Conservation (phyloP, 495 filamentous ascomycete species). For the Polyplosphaeria fusca region DNA sequence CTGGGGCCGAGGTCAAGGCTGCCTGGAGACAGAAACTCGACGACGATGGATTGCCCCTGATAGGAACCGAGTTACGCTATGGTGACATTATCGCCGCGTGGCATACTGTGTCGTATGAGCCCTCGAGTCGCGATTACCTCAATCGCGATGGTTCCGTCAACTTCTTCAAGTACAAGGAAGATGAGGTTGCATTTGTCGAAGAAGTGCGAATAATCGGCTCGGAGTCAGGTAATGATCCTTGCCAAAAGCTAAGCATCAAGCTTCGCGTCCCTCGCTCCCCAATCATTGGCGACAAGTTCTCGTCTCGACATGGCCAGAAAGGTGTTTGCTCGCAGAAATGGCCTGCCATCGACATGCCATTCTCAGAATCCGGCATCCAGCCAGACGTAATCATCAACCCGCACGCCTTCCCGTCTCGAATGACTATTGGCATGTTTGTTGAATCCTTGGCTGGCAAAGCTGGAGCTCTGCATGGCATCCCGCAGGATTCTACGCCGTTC, state of each 20-base stretch:
- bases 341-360: conserved; percentile 92
- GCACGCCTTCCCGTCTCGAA: conserved; percentile 99
- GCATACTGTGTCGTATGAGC: conserved; percentile 80
- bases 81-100: conserved; percentile 84
- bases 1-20: conserved; percentile 61
- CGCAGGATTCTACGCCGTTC: conserved; percentile 94
- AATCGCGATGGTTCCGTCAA: conserved; percentile 78
- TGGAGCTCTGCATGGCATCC: conserved; percentile 86
- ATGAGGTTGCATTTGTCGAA: conserved; percentile 82
- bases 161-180: conserved; percentile 86
- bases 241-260: conserved; percentile 84
- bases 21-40: conserved; percentile 68
- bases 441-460: conserved; percentile 95
- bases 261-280: conserved; percentile 85
- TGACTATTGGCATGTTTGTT: conserved; percentile 99
- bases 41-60: conserved; percentile 76
- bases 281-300: conserved; percentile 97
- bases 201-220: conserved; percentile 86
- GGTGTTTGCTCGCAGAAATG: conserved; percentile 97
- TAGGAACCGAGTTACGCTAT: conserved; percentile 71
- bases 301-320: conserved; percentile 96
- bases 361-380: conserved; percentile 94
- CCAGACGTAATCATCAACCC: conserved; percentile 99
- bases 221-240: conserved; percentile 75
- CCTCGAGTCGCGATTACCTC: conserved; percentile 51